Conservation (phyloP, 306 rosid genomes). For the Sophora flavescens region DNA sequence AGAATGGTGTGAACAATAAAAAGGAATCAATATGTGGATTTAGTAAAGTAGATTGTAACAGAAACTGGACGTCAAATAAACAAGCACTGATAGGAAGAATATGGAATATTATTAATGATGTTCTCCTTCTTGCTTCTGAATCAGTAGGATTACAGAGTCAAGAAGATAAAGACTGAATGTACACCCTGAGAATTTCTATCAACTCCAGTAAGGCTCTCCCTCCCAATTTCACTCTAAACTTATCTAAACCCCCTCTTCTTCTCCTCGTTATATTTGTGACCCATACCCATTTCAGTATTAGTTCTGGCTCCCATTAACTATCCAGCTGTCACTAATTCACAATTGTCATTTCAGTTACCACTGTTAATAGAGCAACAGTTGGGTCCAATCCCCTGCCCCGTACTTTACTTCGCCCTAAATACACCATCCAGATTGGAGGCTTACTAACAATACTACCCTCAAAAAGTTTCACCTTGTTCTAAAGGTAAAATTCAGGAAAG, state of each 20-base stretch:
- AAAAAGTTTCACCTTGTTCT: too few species aligned
- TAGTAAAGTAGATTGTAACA: slow-evolving; percentile 13
- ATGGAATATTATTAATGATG: too few species aligned
- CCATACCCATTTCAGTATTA: not conserved
- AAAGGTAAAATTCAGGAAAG: too few species aligned
- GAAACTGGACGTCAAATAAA: too few species aligned
- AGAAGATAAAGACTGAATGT: not conserved
- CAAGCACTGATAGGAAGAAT: too few species aligned
- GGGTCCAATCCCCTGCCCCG: too few species aligned
- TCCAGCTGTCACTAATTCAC: not conserved
- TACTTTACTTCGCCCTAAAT: too few species aligned
- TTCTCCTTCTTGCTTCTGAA: too few species aligned
- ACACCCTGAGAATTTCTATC: not conserved
- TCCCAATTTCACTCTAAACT: not conserved
- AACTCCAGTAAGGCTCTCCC: not conserved
- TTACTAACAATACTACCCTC: too few species aligned
- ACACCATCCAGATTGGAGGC: too few species aligned
- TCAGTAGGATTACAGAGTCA: too few species aligned
- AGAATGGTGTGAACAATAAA: slow-evolving; percentile 31
- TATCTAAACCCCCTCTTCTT: not conserved
- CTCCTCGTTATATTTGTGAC: not conserved
- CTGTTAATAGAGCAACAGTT: too few species aligned
- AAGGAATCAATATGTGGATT: slow-evolving; percentile 28
- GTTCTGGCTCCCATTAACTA: not conserved
- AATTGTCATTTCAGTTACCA: not conserved